A percentile compares a stretch with the other conserved stretches of the same genome.
Conservation (phyloP, 345 rosid genomes). For the Gossypium rotundifolium region DNA sequence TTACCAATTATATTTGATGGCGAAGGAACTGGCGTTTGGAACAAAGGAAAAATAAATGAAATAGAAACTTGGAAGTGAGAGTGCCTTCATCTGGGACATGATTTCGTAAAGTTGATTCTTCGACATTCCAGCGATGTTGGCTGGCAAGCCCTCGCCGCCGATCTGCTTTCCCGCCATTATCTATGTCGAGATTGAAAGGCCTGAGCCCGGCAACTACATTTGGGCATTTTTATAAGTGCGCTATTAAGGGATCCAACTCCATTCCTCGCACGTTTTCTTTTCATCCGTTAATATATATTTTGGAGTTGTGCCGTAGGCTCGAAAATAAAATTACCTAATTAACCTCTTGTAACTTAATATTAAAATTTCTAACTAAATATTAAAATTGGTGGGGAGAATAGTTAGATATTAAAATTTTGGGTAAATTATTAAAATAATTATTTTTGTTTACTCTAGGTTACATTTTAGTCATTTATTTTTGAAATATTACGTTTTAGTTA, state of each 20-base stretch:
- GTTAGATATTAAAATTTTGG: too few relatives aligned
- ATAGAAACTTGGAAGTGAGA: background rate
- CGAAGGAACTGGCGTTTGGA: background rate
- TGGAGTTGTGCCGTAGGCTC: too few relatives aligned
- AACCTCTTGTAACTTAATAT: too few relatives aligned
- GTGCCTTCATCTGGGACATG: constrained; percentile 87
- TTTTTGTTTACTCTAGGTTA: too few relatives aligned
- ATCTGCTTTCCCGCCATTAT: constrained; percentile 70
- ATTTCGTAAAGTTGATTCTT: constrained; percentile 92
- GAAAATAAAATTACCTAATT: background rate
- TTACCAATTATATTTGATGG: background rate
- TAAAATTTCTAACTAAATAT: too few relatives aligned
- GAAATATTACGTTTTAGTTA: too few relatives aligned
- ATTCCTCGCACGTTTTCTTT: background rate
- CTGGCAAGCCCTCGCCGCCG: constrained; percentile 60
- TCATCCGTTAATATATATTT: too few relatives aligned
- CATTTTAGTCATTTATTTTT: too few relatives aligned
- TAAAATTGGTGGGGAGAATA: too few relatives aligned
- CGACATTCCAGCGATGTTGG: constrained; percentile 81
- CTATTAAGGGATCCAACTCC: background rate
- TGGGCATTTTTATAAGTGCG: background rate
- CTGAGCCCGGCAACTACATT: background rate
- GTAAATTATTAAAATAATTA: too few relatives aligned
- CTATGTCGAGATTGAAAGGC: background rate
- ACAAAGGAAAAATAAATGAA: background rate